These are phyloP conservation scores for Penicillium chermesinum DNA, from an alignment of 495 filamentous ascomycete species.

Conservation along the genomic window DNA sequence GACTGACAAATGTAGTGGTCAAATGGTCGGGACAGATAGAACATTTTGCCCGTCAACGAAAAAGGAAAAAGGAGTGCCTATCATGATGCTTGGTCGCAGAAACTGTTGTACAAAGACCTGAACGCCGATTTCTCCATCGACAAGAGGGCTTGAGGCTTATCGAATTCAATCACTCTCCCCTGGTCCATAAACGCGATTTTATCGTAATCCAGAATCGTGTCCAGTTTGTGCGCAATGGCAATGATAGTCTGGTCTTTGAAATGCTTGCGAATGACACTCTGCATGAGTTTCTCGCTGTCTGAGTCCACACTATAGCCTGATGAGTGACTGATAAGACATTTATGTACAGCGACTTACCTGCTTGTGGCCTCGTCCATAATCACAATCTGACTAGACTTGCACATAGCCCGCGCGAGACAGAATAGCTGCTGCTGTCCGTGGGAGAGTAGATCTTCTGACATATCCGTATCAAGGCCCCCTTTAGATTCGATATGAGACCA, in stretches of 20 bases:
- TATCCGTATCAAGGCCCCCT: constrained; percentile 36
- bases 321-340: constrained; percentile 2
- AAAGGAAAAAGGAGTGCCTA: not conserved
- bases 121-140: constrained; percentile 16
- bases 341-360: constrained; percentile 11
- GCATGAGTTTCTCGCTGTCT: constrained; percentile 28
- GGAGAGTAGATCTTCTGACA: constrained; percentile 33
- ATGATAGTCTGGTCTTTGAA: constrained; percentile 31
- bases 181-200: constrained; percentile 29
- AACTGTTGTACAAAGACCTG: constrained; percentile 13
- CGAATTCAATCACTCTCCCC: constrained; percentile 28
- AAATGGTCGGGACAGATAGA: not conserved
- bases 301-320: constrained; percentile 22
- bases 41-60: not conserved
- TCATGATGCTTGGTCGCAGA: constrained; percentile 6
- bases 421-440: constrained; percentile 47
- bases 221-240: constrained; percentile 30
- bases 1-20: too few species aligned
- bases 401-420: constrained; percentile 39
- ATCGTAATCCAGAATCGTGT: constrained; percentile 33
- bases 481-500: constrained; percentile 32
- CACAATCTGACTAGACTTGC: constrained; percentile 26
- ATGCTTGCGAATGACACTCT: constrained; percentile 24
- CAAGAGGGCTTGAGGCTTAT: constrained; percentile 17
- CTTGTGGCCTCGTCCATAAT: constrained; percentile 48